A percentile compares a stretch with the other conserved stretches of the same genome.
Evolutionary conservation across 495 filamentous ascomycete species (phyloP).

Genomic region (Xylaria longipes): DNA sequence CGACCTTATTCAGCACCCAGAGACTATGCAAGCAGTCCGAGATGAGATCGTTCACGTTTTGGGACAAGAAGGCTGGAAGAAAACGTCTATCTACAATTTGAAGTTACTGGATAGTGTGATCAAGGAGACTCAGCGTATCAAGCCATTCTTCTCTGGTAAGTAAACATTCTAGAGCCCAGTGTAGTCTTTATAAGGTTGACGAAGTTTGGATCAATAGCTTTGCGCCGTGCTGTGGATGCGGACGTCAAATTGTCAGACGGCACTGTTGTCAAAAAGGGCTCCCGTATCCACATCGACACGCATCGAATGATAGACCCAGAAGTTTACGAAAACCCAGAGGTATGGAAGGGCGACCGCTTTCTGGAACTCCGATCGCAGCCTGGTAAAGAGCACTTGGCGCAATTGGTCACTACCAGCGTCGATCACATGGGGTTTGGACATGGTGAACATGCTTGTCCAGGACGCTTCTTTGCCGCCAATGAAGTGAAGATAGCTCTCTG

Average conservation of each 20-base stretch:
- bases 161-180: slow-evolving; percentile 3
- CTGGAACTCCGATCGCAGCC: slow-evolving; percentile 44
- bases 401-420: slow-evolving; percentile 53
- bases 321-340: slow-evolving; percentile 50
- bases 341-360: slow-evolving; percentile 58
- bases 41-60: slow-evolving; percentile 46
- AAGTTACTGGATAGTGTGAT: slow-evolving; percentile 59
- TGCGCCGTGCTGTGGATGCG: slow-evolving; percentile 45
- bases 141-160: slow-evolving; percentile 45
- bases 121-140: slow-evolving; percentile 54
- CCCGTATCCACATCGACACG: slow-evolving; percentile 44
- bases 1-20: slow-evolving; percentile 46
- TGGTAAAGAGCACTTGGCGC: slow-evolving; percentile 50
- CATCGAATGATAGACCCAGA: slow-evolving; percentile 44
- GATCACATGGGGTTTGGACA: slow-evolving; percentile 49
- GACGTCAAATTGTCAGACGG: slow-evolving; percentile 55
- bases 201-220: background rate
- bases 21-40: slow-evolving; percentile 44
- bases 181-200: background rate
- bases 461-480: slow-evolving; percentile 51
- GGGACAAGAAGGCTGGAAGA: slow-evolving; percentile 49
- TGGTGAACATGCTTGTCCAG: slow-evolving; percentile 48
- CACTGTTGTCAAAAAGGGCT: slow-evolving; percentile 57
- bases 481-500: slow-evolving; percentile 49
- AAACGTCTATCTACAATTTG: slow-evolving; percentile 58